phyloP scores from a whole-genome alignment of 2,329 filamentous ascomycete species.

The Sphaerulina musiva region DNA sequence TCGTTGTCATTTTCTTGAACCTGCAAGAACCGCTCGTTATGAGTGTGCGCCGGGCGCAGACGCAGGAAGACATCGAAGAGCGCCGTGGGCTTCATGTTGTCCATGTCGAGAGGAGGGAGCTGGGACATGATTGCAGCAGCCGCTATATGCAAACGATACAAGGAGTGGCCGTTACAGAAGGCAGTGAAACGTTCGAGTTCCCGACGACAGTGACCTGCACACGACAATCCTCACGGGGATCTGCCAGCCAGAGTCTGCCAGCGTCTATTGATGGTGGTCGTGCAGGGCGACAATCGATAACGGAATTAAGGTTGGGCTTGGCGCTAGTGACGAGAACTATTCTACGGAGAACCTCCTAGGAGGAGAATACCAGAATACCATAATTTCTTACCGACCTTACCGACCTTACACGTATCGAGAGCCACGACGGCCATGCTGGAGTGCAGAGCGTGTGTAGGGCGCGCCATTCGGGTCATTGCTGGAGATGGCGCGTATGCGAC shows the following conservation, averaged over 20 bases:
- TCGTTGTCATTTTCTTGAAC: constrained; percentile 54
- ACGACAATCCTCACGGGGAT: background rate
- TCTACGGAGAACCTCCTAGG: background rate
- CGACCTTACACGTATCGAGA: background rate
- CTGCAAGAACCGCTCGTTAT: constrained; percentile 64
- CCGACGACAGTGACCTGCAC: background rate
- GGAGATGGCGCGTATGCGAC: constrained; percentile 24
- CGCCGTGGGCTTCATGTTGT: constrained; percentile 30
- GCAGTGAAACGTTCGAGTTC: background rate
- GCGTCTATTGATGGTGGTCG: background rate
- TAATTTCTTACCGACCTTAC: background rate
- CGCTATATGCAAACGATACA: constrained; percentile 12
- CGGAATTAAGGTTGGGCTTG: too few relatives aligned
- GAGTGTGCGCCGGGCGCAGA: constrained; percentile 48
- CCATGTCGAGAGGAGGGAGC: constrained; percentile 19
- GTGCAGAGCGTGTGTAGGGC: constrained; percentile 41
- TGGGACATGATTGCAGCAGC: background rate
- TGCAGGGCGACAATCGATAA: constrained; percentile 9
- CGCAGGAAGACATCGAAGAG: constrained; percentile 91
- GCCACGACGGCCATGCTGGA: constrained; percentile 35
- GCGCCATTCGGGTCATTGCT: constrained; percentile 39
- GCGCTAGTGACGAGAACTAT: too few relatives aligned
- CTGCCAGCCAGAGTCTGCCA: background rate
- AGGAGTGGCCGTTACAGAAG: constrained; percentile 1
- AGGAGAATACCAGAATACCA: background rate